Conservation (phyloP, 441 rosid species). For the Populus hybrid region DNA sequence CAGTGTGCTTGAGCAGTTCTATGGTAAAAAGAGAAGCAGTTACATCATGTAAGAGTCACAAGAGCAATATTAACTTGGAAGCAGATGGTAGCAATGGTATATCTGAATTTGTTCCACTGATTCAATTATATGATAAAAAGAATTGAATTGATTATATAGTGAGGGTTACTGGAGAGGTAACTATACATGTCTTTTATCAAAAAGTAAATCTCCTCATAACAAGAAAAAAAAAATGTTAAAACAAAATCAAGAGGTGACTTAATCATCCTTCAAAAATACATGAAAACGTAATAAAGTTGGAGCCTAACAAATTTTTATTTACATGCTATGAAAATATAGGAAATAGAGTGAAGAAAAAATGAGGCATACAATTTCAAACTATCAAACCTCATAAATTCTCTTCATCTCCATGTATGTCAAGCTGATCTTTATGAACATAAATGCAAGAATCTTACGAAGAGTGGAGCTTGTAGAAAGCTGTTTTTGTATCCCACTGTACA, state of each 20-base stretch:
- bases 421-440: conserved; percentile 62
- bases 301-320: not conserved
- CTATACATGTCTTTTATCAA: not conserved
- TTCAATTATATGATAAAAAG: not conserved
- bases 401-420: conserved; percentile 58
- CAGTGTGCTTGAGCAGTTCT: not conserved
- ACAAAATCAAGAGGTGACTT: not conserved
- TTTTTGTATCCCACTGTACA: conserved; percentile 80
- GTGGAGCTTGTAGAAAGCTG: conserved; percentile 70
- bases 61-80: not conserved
- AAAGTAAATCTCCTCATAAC: not conserved
- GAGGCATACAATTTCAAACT: not conserved
- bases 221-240: not conserved
- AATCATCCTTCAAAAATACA: not conserved
- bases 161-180: not conserved
- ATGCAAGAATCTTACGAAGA: conserved; percentile 61
- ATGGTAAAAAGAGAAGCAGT: not conserved
- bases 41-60: conserved; percentile 4
- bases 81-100: not conserved
- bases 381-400: conserved; percentile 72
- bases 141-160: not conserved
- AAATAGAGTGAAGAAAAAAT: not conserved
- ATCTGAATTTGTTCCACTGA: not conserved
- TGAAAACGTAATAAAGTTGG: not conserved
- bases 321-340: not conserved